These are phyloP conservation scores for Ophiostoma montium DNA, from an alignment of 2,329 filamentous ascomycete genomes.

Conservation along the genomic window DNA sequence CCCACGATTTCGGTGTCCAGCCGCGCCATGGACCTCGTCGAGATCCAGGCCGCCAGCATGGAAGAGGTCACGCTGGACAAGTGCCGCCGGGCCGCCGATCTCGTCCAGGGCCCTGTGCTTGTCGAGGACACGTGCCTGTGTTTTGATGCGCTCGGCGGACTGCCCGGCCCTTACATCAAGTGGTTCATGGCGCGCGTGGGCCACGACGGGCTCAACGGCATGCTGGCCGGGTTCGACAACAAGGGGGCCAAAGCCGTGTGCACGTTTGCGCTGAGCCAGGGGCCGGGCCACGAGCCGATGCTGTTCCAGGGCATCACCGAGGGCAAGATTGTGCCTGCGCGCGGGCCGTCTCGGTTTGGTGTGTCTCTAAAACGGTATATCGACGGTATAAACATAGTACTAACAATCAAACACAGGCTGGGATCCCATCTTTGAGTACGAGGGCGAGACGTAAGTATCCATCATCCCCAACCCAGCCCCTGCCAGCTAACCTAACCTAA, in stretches of 20 bases:
- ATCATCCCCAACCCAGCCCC: not conserved
- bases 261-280: constrained; percentile 84
- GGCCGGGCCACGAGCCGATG: constrained; percentile 69
- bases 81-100: constrained; percentile 63
- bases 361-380: too few relatives aligned
- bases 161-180: constrained; percentile 96
- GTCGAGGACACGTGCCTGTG: constrained; percentile 94
- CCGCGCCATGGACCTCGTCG: constrained; percentile 65
- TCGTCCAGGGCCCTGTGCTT: constrained; percentile 77
- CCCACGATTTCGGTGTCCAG: constrained; percentile 53
- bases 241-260: constrained; percentile 89
- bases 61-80: constrained; percentile 88
- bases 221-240: constrained; percentile 77
- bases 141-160: constrained; percentile 78
- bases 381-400: not conserved
- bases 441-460: constrained; percentile 57
- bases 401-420: constrained; percentile 47
- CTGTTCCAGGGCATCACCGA: constrained; percentile 85
- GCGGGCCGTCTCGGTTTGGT: constrained; percentile 77
- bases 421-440: constrained; percentile 92
- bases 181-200: constrained; percentile 82
- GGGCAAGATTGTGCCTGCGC: constrained; percentile 69
- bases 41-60: constrained; percentile 84
- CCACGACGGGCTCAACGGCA: constrained; percentile 73
- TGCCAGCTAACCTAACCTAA: too few relatives aligned